Base-by-base conservation (phyloP, 108 stramenopile species). In the Pseudonitzschia delicatissima region DNA sequence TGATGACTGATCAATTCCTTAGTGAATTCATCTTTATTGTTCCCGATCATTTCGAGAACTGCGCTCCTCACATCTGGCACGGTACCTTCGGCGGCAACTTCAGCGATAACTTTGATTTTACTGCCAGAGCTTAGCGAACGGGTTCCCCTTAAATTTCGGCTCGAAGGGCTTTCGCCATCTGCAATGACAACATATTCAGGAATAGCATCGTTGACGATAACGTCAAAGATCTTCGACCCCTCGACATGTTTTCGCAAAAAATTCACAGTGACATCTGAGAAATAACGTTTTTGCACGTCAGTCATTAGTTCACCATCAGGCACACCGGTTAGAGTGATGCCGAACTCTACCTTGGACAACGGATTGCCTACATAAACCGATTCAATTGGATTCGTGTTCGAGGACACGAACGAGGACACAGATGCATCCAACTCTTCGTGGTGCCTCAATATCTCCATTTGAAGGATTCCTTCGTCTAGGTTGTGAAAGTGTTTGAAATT, bases 281-380 rank as follows among this genome's bases (percentile, higher is more conserved):
- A 64, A 44, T 71, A 71, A 18, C 70, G 61, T 64, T 29, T 20
- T 33, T 71, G 70, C 11, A 55, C 4, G 27, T 33, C 36, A 29
- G 36, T 61, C 70, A 71, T 71, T 53, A 6, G 21, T 13, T 5
- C 40, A 25, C 28, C 57, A 17, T 4, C 26, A 4, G 62, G 40
- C 2, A 64, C 52, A 15, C 70, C 70, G 5, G 9, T 28, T 6
- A 71, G 35, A 21, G 62, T 42, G 20, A 71, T 62, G 18, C 29
- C 33, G n/a, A 55, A 63, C 25, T 50, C 25, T 0, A 44, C 9
- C 2, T 6, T 34, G 9, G 48, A 34, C 9, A 63, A n/a, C 4
- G 70, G 37, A 3, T 31, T 21, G 4, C 62, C 61, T 0, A 63
- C 40, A 52, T 55, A 71, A 12, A 33, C 29, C 8, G 28, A 15